These are phyloP conservation scores for Phytophthora boehmeriae DNA, from an alignment of 352 stramenopile genomes.

Conservation along the genomic window DNA sequence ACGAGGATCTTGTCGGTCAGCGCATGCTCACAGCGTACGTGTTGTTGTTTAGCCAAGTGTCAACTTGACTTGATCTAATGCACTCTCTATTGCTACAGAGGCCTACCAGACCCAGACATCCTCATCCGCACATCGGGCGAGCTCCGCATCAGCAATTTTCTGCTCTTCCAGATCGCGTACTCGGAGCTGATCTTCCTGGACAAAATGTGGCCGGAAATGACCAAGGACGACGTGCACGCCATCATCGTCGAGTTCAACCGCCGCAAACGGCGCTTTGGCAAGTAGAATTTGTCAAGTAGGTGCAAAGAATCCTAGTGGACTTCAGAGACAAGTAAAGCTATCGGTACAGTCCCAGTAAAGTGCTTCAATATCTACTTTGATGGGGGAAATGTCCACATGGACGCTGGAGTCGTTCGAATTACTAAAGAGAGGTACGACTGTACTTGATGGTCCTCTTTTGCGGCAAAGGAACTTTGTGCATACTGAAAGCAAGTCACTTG, in stretches of 20 bases:
- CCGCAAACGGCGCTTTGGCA: slow-evolving; percentile 90
- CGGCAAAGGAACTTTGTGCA: slow-evolving; percentile 11
- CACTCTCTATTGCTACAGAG: slow-evolving; percentile 43
- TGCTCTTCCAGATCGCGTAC: slow-evolving; percentile 96
- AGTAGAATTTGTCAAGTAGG: slow-evolving; percentile 92
- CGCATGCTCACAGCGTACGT: slow-evolving; percentile 85
- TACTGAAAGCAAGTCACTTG: slow-evolving; percentile 29
- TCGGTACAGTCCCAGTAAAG: too few relatives aligned
- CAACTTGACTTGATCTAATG: background rate
- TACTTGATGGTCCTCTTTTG: background rate
- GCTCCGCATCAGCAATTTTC: slow-evolving; percentile 95
- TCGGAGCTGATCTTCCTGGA: slow-evolving; percentile 95
- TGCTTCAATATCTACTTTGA: too few relatives aligned
- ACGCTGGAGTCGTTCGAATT: too few relatives aligned
- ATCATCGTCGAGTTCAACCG: slow-evolving; percentile 87
- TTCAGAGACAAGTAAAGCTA: background rate
- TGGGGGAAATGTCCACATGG: too few relatives aligned
- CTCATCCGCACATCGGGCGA: slow-evolving; percentile 96
- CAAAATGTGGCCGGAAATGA: slow-evolving; percentile 97
- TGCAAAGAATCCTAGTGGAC: background rate
- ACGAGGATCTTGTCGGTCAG: slow-evolving; percentile 77
- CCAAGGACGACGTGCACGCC: slow-evolving; percentile 71
- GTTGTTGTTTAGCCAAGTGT: background rate
- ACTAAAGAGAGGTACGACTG: too few relatives aligned
- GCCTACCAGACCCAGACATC: slow-evolving; percentile 92